These are phyloP conservation scores for Fusarium sp. DNA, from an alignment of 2,329 filamentous ascomycete genomes.

Conservation along the genomic window DNA sequence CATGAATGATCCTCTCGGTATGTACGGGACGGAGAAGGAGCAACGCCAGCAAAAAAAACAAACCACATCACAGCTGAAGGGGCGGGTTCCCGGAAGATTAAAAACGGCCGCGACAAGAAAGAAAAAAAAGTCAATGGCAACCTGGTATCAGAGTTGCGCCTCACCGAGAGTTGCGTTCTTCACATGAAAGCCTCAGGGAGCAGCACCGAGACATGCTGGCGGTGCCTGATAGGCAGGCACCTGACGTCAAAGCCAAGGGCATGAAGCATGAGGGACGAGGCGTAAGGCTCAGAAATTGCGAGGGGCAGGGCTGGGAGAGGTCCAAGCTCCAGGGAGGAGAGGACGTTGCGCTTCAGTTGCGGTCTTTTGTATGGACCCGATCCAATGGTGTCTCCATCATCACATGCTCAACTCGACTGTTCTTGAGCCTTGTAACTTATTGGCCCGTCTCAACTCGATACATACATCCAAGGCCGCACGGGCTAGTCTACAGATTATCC, in stretches of 20 bases:
- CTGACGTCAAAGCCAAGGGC: slow-evolving; percentile 45
- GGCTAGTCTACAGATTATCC: background rate
- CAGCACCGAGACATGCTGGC: slow-evolving; percentile 31
- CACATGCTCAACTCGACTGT: slow-evolving; percentile 3
- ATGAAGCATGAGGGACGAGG: slow-evolving; percentile 21
- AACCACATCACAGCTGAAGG: background rate
- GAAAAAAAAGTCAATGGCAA: slow-evolving; percentile 1
- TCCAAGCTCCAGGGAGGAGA: slow-evolving; percentile 10
- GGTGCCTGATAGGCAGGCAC: slow-evolving; percentile 48
- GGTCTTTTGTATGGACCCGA: background rate
- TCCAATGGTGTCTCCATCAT: background rate
- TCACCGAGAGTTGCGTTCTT: slow-evolving; percentile 20
- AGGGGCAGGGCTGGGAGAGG: slow-evolving; percentile 6
- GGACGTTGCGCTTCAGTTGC: slow-evolving; percentile 1
- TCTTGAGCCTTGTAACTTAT: background rate
- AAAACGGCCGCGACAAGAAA: background rate
- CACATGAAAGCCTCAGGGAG: slow-evolving; percentile 32
- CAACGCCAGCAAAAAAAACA: background rate
- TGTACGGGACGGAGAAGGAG: background rate
- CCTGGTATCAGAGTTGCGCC: slow-evolving; percentile 13
- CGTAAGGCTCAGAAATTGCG: slow-evolving; percentile 26
- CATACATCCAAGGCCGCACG: background rate
- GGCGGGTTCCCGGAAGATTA: background rate
- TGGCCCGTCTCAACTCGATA: background rate
- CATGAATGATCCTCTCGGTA: slow-evolving; percentile 17